Evolutionary conservation across 108 stramenopile species (phyloP), one percentile per base, ranked within the genome.

Genomic region (Skeletonema potamos): DNA sequence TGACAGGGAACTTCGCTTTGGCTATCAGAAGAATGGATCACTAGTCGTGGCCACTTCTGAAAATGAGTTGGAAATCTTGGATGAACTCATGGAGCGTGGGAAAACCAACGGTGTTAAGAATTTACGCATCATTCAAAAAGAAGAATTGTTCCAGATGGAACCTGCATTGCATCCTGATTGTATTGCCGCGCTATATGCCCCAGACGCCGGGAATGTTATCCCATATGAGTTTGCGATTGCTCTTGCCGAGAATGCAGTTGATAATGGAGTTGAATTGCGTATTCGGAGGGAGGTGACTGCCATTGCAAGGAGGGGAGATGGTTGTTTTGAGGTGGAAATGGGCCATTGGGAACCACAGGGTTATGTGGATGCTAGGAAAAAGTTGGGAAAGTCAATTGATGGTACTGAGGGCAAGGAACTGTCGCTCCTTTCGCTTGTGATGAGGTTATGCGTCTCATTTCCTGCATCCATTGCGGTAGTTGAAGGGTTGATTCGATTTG

Each of bases 151-250:
- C 22, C 27, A 84, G 58, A 74, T 89, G 79, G 93, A 94, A 58
- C 87, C 87, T 5, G 72, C 83, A 18, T 58, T 91, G 58, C 74
- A 85, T 67, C 75, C 79, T n/a, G 63, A 85, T 22, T 84, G 76
- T 24, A 82, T 90, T 62, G 93, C 89, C 1, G 93, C 90, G 6
- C 68, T 94, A 43, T 82, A 86, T 67, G 68, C 85, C 57, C 93
- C 93, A 9, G 86, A 89, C 79, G 93, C 93, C 12, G 93, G 90
- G 0, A 91, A 91, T 72, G 88, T 94, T 5, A 89, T 91, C 39
- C 93, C 93, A 2, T 94, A 94, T 65, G 93, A 90, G 58, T 94
- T 71, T 73, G 84, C 89, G 18, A 88, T 90, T 66, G 90, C 90
- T 4, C 61, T 94, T 26, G 85, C 82, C 22, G 93, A 94, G 73